Evolutionary conservation across 495 filamentous ascomycete genomes (phyloP).

Genomic region (Hypomontagnella submonticulosa): DNA sequence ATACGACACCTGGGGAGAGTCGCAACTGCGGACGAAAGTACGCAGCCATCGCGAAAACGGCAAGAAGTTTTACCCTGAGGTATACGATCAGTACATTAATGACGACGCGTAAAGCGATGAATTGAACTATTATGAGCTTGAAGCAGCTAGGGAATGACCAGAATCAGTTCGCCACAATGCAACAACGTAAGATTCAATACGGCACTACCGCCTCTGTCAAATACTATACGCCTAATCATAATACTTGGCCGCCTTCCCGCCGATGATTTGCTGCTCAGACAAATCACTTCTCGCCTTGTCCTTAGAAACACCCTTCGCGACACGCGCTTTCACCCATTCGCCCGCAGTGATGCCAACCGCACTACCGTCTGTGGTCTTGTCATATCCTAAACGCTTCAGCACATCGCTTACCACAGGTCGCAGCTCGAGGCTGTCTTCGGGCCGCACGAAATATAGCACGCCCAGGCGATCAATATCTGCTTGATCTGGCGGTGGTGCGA

Average conservation of each 20-base stretch:
- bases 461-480: conserved; percentile 62
- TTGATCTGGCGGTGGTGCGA: conserved; percentile 62
- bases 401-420: conserved; percentile 48
- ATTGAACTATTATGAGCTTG: background rate
- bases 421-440: conserved; percentile 47
- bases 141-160: background rate
- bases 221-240: conserved; percentile 44
- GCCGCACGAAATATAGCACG: conserved; percentile 61
- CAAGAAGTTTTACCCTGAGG: conserved; percentile 52
- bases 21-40: conserved; percentile 59
- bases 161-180: background rate
- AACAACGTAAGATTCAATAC: conserved; percentile 3
- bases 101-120: conserved; percentile 41
- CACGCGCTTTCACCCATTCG: conserved; percentile 56
- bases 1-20: conserved; percentile 61
- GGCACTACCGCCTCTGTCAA: background rate
- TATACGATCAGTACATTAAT: conserved; percentile 55
- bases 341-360: conserved; percentile 55
- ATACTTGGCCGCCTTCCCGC: conserved; percentile 46
- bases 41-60: conserved; percentile 57
- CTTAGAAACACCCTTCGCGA: conserved; percentile 40
- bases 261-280: conserved; percentile 43
- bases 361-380: conserved; percentile 48
- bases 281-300: conserved; percentile 39
- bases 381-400: conserved; percentile 47